These are phyloP conservation scores for Kitagawia praeruptora DNA, from an alignment of 129 eudicot genomes.

Conservation along the genomic window DNA sequence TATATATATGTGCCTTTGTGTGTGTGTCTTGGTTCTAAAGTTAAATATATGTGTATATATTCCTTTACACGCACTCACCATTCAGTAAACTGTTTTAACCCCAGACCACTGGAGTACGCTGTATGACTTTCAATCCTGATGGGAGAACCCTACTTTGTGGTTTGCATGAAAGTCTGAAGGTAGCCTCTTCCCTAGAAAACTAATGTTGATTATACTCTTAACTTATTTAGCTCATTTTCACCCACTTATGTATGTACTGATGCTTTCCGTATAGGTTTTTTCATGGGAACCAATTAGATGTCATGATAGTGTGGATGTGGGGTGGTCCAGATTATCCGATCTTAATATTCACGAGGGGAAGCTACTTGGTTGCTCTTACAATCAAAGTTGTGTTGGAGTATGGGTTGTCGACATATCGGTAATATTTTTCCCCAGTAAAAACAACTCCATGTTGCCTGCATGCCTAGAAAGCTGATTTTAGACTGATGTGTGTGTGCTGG, in stretches of 20 bases:
- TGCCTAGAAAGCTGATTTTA: neutral
- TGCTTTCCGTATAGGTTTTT: constrained; percentile 44
- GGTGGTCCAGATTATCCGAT: constrained; percentile 91
- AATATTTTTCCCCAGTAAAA: constrained; percentile 12
- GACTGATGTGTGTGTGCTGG: constrained; percentile 16
- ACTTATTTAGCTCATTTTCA: constrained; percentile 10
- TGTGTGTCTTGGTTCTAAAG: neutral
- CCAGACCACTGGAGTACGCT: constrained; percentile 96
- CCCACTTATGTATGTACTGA: neutral
- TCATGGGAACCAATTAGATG: constrained; percentile 97
- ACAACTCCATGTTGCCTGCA: neutral
- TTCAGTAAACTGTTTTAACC: constrained; percentile 15
- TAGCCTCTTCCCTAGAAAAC: constrained; percentile 11
- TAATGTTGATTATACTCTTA: neutral
- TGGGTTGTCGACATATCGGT: constrained; percentile 99
- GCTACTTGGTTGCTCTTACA: constrained; percentile 95
- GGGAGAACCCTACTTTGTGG: constrained; percentile 95
- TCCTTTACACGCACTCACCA: neutral
- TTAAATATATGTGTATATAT: neutral
- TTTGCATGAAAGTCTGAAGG: constrained; percentile 89
- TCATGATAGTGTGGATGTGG: constrained; percentile 95
- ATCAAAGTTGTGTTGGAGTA: constrained; percentile 98
- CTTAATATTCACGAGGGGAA: constrained; percentile 95
- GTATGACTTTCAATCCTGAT: constrained; percentile 94
- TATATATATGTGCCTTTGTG: constrained; percentile 1